Evolutionary conservation across 2,329 filamentous ascomycete species (phyloP).

Genomic region (Sordariomycetes sp.): DNA sequence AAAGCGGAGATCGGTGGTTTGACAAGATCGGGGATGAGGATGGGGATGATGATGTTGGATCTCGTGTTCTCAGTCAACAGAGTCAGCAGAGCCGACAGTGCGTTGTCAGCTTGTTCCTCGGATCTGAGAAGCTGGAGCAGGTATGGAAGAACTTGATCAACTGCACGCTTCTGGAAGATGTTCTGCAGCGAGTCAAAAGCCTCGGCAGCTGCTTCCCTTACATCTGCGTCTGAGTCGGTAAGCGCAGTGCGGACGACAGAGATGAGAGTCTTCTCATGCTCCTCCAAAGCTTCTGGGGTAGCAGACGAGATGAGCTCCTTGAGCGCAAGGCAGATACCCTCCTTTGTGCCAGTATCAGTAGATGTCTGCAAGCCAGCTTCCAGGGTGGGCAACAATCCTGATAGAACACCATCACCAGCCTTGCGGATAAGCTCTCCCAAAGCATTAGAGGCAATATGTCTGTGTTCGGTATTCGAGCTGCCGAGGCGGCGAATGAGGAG

Average conservation of each 20-base stretch:
- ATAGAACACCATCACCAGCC: constrained; percentile 86
- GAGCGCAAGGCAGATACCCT: constrained; percentile 94
- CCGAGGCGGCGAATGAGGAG: constrained; percentile 89
- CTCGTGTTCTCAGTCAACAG: constrained; percentile 87
- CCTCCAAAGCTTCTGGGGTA: constrained; percentile 78
- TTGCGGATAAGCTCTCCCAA: constrained; percentile 95
- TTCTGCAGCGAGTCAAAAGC: constrained; percentile 94
- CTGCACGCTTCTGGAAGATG: constrained; percentile 84
- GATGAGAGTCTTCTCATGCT: constrained; percentile 91
- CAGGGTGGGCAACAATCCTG: constrained; percentile 79
- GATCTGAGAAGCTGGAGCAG: constrained; percentile 82
- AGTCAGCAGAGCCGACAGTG: constrained; percentile 83
- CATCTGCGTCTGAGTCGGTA: constrained; percentile 80
- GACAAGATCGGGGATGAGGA: constrained; percentile 87
- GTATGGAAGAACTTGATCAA: constrained; percentile 91
- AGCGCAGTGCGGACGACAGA: constrained; percentile 88
- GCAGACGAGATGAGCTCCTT: constrained; percentile 89
- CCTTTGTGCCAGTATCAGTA: constrained; percentile 84
- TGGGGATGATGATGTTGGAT: constrained; percentile 93
- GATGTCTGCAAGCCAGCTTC: constrained; percentile 85
- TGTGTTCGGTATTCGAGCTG: constrained; percentile 96
- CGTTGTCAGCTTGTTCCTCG: constrained; percentile 82
- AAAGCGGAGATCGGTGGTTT: constrained; percentile 86
- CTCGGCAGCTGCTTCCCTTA: constrained; percentile 91
- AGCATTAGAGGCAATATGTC: constrained; percentile 95